Conservation (phyloP, 2,329 filamentous ascomycete genomes). For the Colletotrichum viniferum region DNA sequence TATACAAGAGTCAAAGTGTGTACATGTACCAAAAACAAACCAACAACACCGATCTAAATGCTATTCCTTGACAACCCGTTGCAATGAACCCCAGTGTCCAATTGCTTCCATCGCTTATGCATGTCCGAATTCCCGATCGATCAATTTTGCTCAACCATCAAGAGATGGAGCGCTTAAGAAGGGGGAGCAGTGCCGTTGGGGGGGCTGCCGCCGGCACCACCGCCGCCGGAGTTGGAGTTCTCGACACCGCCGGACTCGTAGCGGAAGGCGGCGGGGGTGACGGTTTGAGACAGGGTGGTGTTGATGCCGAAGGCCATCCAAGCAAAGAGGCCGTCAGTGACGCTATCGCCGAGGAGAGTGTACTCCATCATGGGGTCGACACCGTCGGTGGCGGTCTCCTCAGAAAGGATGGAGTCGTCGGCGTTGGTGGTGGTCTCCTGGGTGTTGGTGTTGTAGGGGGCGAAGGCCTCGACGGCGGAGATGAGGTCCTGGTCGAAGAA, state of each 20-base stretch:
- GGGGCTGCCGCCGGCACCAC: slow-evolving; percentile 18
- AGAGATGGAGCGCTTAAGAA: background rate
- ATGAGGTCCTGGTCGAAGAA: slow-evolving; percentile 65
- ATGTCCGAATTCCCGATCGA: background rate
- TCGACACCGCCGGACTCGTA: slow-evolving; percentile 36
- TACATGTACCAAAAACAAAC: background rate
- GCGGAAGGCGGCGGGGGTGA: slow-evolving; percentile 35
- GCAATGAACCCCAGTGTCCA: background rate
- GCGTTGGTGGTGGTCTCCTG: slow-evolving; percentile 51
- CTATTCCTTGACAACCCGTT: background rate
- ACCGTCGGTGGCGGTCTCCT: slow-evolving; percentile 49
- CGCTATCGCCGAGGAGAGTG: slow-evolving; percentile 55
- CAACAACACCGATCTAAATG: background rate
- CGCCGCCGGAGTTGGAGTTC: slow-evolving; percentile 26
- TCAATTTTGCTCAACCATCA: background rate
- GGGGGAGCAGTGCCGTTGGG: slow-evolving; percentile 12
- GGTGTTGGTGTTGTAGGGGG: slow-evolving; percentile 50
- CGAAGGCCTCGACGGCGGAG: slow-evolving; percentile 46
- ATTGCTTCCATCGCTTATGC: background rate
- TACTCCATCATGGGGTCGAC: slow-evolving; percentile 65
- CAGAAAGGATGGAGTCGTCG: slow-evolving; percentile 51
- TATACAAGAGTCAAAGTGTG: background rate
- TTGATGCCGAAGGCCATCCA: slow-evolving; percentile 60
- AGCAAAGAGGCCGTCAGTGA: slow-evolving; percentile 55
- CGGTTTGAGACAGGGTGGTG: slow-evolving; percentile 22